A percentile compares a stretch with the other conserved stretches of the same genome.
Conservation (phyloP, 192 early-diverging fungal species). For the Funneliformis mosseae region DNA sequence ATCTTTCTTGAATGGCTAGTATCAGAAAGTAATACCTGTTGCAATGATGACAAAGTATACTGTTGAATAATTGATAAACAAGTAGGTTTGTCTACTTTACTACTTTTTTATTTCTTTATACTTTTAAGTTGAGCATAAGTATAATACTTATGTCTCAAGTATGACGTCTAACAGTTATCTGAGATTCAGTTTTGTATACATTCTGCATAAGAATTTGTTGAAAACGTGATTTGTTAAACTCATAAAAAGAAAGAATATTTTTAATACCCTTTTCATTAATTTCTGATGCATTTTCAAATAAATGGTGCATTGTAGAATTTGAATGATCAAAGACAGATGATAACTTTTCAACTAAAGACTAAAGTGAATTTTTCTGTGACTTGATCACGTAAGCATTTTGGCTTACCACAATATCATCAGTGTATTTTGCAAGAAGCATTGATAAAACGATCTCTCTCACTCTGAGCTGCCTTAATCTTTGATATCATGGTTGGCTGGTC, state of each 20-base stretch:
- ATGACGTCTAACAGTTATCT: background rate
- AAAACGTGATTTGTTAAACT: background rate
- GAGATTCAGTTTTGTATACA: slow-evolving; percentile 10
- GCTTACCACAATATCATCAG: slow-evolving; percentile 8
- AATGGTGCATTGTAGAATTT: background rate
- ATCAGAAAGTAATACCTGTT: background rate
- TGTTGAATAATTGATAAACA: no score
- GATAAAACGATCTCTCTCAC: slow-evolving; percentile 8
- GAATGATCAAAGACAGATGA: background rate
- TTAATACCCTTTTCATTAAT: background rate
- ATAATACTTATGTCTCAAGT: background rate
- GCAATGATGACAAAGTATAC: no score
- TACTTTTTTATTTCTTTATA: background rate
- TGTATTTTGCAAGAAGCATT: slow-evolving; percentile 15
- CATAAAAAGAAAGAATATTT: background rate
- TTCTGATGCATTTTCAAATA: background rate
- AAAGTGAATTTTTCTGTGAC: background rate
- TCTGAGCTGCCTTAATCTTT: slow-evolving; percentile 2
- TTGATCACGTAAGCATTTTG: background rate
- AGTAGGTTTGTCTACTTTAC: no score
- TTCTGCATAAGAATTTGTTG: background rate
- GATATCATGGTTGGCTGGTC: background rate
- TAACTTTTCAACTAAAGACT: background rate
- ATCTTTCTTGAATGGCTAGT: background rate
- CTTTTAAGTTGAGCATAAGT: background rate